Evolutionary conservation across 1,139 yeast species (phyloP).

Genomic region (Candida frijolesensis): DNA sequence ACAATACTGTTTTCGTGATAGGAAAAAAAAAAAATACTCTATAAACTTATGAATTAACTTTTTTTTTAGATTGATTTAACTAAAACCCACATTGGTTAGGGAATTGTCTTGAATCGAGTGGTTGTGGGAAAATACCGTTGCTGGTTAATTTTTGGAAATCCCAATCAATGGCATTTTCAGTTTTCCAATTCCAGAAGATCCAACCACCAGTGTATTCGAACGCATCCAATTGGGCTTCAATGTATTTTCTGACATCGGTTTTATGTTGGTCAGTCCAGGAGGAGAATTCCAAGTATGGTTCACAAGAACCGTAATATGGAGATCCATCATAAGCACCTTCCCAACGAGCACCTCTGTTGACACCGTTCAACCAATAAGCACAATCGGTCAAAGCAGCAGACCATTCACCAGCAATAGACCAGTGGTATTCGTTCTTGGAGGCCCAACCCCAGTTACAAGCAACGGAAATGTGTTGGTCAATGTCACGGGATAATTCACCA

Average conservation of each 20-base stretch:
- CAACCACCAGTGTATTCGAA: slow-evolving; percentile 74
- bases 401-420: slow-evolving; percentile 72
- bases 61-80: background rate
- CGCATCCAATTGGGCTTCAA: slow-evolving; percentile 91
- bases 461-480: slow-evolving; percentile 61
- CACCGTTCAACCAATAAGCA: slow-evolving; percentile 66
- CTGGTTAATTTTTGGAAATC: slow-evolving; percentile 77
- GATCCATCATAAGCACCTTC: slow-evolving; percentile 62
- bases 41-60: background rate
- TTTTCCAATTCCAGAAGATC: slow-evolving; percentile 93
- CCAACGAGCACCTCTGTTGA: slow-evolving; percentile 59
- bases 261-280: slow-evolving; percentile 65
- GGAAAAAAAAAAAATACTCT: background rate
- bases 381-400: slow-evolving; percentile 68
- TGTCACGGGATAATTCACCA: slow-evolving; percentile 55
- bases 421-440: slow-evolving; percentile 57
- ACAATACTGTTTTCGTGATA: background rate
- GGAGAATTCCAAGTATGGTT: slow-evolving; percentile 51
- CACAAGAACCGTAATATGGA: slow-evolving; percentile 65
- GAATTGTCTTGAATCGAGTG: slow-evolving; percentile 64
- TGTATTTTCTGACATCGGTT: slow-evolving; percentile 61
- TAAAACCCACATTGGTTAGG: slow-evolving; percentile 64
- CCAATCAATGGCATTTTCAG: slow-evolving; percentile 88
- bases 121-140: slow-evolving; percentile 82
- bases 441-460: slow-evolving; percentile 67